A percentile compares a stretch with the other conserved stretches of the same genome.
Evolutionary conservation across 345 rosid species (phyloP).

Genomic region (Heritiera littoralis): DNA sequence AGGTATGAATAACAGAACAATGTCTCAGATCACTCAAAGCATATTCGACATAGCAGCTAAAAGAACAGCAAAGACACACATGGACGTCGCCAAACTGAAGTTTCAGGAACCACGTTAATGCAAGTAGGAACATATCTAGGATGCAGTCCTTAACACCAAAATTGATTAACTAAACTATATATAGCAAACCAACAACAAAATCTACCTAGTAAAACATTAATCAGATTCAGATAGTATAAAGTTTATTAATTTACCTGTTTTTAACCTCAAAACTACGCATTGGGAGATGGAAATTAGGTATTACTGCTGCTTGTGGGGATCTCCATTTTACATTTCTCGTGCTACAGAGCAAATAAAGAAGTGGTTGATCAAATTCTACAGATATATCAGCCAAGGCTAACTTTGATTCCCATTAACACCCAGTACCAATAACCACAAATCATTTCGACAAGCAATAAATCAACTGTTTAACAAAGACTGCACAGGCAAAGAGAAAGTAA

Average conservation of each 20-base stretch:
- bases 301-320: conserved; percentile 63
- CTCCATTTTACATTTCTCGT: conserved; percentile 54
- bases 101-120: neutral
- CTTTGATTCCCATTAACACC: neutral
- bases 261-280: conserved; percentile 77
- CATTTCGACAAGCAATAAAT: neutral
- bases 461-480: neutral
- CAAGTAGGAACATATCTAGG: neutral
- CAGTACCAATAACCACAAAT: too few species aligned
- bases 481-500: neutral
- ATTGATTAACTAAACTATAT: neutral
- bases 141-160: neutral
- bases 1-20: neutral
- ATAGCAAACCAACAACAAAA: neutral
- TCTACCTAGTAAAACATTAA: neutral
- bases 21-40: neutral
- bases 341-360: conserved; percentile 16
- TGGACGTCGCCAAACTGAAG: neutral
- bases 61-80: neutral
- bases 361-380: neutral
- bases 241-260: conserved; percentile 46
- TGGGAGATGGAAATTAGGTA: conserved; percentile 71
- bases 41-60: neutral
- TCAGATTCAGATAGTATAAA: neutral
- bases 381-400: neutral